Conservation (phyloP, 805 yeast genomes). For the Metschnikowia lochheadii region DNA sequence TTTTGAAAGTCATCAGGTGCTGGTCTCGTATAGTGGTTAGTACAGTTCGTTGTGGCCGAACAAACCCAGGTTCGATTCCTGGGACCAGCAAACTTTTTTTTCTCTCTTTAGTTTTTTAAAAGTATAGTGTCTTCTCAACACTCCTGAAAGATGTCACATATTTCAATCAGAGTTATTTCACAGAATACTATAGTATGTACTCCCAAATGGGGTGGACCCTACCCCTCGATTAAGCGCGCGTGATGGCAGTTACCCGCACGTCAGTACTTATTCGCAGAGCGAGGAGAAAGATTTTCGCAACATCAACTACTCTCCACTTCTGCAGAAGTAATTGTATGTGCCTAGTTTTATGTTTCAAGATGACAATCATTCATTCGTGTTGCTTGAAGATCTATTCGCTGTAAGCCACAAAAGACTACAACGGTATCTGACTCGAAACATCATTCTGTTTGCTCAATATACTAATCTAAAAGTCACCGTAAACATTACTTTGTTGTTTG, state of each 20-base stretch:
- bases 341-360: conserved; percentile 12
- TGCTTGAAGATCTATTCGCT: conserved; percentile 35
- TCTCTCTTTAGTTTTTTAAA: background rate
- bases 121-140: background rate
- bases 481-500: background rate
- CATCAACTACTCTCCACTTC: background rate
- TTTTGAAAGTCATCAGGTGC: conserved; percentile 8
- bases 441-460: background rate
- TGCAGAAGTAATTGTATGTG: conserved; percentile 12
- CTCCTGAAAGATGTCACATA: background rate
- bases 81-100: conserved; percentile 53
- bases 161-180: too few relatives aligned
- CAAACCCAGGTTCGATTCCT: conserved; percentile 73
- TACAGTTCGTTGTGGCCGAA: conserved; percentile 72
- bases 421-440: conserved; percentile 77
- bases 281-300: background rate
- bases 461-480: conserved; percentile 2
- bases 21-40: conserved; percentile 64
- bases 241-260: conserved; percentile 15
- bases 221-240: background rate
- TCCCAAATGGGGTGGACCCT: background rate
- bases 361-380: conserved; percentile 23
- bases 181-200: too few relatives aligned
- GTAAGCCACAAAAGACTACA: conserved; percentile 86
- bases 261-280: background rate